phyloP scores from a whole-genome alignment of 179 eudicot species.

The Actinidia polygama region DNA sequence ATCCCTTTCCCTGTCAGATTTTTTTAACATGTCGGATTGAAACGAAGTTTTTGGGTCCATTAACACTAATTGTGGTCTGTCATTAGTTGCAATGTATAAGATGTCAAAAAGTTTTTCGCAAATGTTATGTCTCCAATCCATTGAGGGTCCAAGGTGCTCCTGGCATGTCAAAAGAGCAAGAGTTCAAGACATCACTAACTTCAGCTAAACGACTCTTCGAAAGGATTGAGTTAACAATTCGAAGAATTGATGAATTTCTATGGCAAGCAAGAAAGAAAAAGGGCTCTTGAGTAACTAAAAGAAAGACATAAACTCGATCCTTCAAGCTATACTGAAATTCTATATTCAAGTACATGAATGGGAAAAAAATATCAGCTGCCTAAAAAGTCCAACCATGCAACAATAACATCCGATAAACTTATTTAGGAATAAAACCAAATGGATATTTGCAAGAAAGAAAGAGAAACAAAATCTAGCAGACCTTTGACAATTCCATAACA shows the following conservation, averaged over 20 bases:
- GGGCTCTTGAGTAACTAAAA: background rate
- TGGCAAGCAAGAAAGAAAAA: background rate
- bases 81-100: background rate
- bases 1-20: background rate
- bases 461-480: conserved; percentile 14
- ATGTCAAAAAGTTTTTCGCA: background rate
- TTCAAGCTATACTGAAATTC: no score
- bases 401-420: background rate
- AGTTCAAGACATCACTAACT: background rate
- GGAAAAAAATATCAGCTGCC: background rate
- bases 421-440: background rate
- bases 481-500: conserved; percentile 88
- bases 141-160: background rate
- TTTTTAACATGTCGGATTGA: background rate
- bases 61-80: background rate
- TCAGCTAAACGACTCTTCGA: background rate
- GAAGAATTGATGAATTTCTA: background rate
- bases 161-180: background rate
- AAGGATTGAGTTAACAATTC: background rate
- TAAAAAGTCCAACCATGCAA: conserved; percentile 1
- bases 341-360: background rate
- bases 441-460: background rate
- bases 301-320: conserved; percentile 3
- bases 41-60: background rate
- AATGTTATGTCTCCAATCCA: background rate